A percentile compares a stretch with the other conserved stretches of the same genome.
phyloP scores from a whole-genome alignment of 73 alveolate species.

The Tetrahymena thermophila region DNA sequence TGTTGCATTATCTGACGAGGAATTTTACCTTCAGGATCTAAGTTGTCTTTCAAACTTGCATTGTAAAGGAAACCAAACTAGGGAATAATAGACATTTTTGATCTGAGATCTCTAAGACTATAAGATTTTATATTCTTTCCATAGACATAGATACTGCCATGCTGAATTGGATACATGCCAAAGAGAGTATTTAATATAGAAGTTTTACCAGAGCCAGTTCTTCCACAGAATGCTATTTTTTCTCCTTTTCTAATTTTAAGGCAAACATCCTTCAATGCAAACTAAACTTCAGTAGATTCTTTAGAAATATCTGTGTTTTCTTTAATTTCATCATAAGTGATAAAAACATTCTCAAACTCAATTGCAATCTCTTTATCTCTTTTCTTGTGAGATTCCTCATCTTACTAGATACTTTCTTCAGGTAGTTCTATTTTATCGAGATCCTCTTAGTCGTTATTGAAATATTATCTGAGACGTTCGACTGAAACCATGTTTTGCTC shows the following conservation, averaged over 20 bases:
- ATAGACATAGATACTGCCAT: slow-evolving; percentile 45
- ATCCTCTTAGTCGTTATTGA: slow-evolving; percentile 18
- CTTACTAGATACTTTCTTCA: background rate
- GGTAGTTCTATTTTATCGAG: background rate
- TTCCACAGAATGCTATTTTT: slow-evolving; percentile 77
- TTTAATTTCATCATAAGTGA: slow-evolving; percentile 36
- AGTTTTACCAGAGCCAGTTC: slow-evolving; percentile 89
- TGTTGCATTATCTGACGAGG: background rate
- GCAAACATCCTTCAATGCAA: slow-evolving; percentile 23
- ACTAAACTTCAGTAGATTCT: background rate
- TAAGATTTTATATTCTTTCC: slow-evolving; percentile 48
- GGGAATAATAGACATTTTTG: slow-evolving; percentile 63
- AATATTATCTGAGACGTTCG: slow-evolving; percentile 34
- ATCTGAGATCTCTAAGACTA: slow-evolving; percentile 56
- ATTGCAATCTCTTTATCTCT: slow-evolving; percentile 5
- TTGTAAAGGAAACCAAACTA: slow-evolving; percentile 45
- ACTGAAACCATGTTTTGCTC: slow-evolving; percentile 35
- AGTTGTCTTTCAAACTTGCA: slow-evolving; percentile 22
- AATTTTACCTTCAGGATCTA: slow-evolving; percentile 8
- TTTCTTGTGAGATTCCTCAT: background rate
- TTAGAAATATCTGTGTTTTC: background rate
- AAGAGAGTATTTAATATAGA: slow-evolving; percentile 64
- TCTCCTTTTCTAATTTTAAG: slow-evolving; percentile 34
- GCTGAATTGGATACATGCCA: slow-evolving; percentile 57
- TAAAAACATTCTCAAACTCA: slow-evolving; percentile 15